Evolutionary conservation across 2,329 filamentous ascomycete genomes (phyloP).

Genomic region (Epichloe bromicola): DNA sequence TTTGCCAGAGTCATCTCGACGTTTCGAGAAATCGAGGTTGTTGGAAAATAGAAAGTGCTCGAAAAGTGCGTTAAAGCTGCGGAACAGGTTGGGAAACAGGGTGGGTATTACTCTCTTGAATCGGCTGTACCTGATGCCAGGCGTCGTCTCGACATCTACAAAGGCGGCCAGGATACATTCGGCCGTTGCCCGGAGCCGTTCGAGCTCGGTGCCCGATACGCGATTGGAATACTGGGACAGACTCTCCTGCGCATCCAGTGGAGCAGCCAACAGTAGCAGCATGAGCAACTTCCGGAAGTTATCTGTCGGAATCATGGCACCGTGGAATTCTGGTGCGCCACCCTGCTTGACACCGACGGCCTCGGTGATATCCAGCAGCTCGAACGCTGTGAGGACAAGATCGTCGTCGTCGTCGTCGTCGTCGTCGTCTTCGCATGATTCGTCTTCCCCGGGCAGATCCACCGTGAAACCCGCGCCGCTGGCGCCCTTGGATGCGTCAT

Average conservation of each 20-base stretch:
- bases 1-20: conserved; percentile 16
- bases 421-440: conserved; percentile 32
- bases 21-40: conserved; percentile 52
- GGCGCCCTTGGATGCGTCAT: too few species aligned
- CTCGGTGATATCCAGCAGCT: conserved; percentile 51
- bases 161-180: conserved; percentile 55
- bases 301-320: conserved; percentile 60
- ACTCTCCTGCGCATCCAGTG: conserved; percentile 50
- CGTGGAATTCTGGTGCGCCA: conserved; percentile 36
- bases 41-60: conserved; percentile 66
- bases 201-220: conserved; percentile 41
- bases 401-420: conserved; percentile 33
- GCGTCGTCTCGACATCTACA: conserved; percentile 48
- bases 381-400: conserved; percentile 54
- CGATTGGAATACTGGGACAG: conserved; percentile 47
- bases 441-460: conserved; percentile 32
- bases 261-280: conserved; percentile 54
- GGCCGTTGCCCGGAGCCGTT: conserved; percentile 46
- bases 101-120: conserved; percentile 48
- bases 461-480: conserved; percentile 29
- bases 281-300: conserved; percentile 60
- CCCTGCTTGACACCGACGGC: conserved; percentile 46
- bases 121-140: conserved; percentile 47
- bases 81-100: conserved; percentile 53
- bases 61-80: conserved; percentile 54